Base-by-base conservation (phyloP, 2,329 filamentous ascomycete genomes). In the Cladorrhinum sp. region DNA sequence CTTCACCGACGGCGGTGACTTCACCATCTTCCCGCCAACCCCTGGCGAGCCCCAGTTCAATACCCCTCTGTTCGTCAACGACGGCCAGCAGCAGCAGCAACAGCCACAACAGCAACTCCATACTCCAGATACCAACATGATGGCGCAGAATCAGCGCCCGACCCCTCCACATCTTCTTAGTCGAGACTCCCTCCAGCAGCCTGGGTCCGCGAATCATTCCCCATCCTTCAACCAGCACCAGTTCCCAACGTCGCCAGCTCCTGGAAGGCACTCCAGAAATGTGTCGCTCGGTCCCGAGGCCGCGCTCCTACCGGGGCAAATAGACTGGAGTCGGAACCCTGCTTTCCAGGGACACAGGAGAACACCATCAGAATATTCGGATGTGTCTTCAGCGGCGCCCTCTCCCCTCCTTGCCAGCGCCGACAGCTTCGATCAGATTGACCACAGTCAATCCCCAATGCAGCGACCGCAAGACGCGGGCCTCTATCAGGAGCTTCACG, bases 301-400 rank as follows among this genome's bases (percentile, higher is more conserved):
- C 5, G 83, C 84, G 1, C 73, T 86, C n/a, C 73, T 84, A 26
- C 79, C 77, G 2, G 77, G 74, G n/a, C 82, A 84, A 65, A 67
- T 80, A 57, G 82, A 86, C 62, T 86, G 83, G 83, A 79, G 68
- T 48, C 79, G 80, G 59, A 63, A 63, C 1, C 75, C 79, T 14
- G 82, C 85, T 62, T 97, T 96, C 71, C 88, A 91, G 66, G 81
- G 85, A n/a, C 94, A 97, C 72, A 85, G 92, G 68, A 86, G 93
- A 70, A 87, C 86, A 39, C 90, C 91, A 1, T 97, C 93, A n/a
- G 94, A 97, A 68, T 92, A 89, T 70, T 96, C 92, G 2, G 94
- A 97, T 67, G 88, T 96, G 5, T 96, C 88, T 4, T 96, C 92
- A 18, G 90, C 88, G 16, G 87, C 90, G 21, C 90, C 88, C 28